Percentiles rank a stretch among this genome's conserved stretches.
Evolutionary conservation across 139 green algal species (phyloP).

Genomic region (Eudorina sp.): DNA sequence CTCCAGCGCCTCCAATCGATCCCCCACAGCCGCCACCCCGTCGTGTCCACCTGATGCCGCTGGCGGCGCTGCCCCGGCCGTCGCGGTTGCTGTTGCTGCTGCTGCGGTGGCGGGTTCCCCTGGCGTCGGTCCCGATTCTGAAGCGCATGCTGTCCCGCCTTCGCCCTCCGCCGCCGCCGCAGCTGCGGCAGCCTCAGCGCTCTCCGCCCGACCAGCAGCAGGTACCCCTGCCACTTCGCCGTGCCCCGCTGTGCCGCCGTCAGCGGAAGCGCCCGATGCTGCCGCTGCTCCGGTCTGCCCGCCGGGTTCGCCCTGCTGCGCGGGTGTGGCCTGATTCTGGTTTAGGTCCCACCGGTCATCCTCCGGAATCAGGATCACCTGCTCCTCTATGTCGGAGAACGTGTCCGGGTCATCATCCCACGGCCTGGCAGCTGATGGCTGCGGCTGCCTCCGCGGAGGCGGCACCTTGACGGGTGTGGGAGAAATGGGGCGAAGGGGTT

Average conservation of each 20-base stretch:
- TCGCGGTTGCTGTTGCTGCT: background rate
- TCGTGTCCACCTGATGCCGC: background rate
- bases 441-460: background rate
- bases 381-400: constrained; percentile 50
- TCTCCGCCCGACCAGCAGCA: no score
- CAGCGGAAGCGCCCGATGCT: background rate
- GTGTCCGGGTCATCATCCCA: background rate
- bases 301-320: no score
- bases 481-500: no score
- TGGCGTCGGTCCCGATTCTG: no score
- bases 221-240: background rate
- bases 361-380: background rate
- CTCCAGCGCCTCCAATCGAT: constrained; percentile 37
- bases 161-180: background rate
- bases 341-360: background rate
- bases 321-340: background rate
- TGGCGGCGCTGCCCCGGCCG: background rate
- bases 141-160: background rate
- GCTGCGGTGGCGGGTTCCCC: background rate
- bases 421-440: background rate
- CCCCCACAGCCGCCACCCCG: background rate
- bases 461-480: background rate
- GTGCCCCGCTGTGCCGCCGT: background rate
- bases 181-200: background rate
- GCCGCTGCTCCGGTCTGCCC: background rate